Conservation (phyloP, 148 eudicot species). For the Polygonum aviculare region DNA sequence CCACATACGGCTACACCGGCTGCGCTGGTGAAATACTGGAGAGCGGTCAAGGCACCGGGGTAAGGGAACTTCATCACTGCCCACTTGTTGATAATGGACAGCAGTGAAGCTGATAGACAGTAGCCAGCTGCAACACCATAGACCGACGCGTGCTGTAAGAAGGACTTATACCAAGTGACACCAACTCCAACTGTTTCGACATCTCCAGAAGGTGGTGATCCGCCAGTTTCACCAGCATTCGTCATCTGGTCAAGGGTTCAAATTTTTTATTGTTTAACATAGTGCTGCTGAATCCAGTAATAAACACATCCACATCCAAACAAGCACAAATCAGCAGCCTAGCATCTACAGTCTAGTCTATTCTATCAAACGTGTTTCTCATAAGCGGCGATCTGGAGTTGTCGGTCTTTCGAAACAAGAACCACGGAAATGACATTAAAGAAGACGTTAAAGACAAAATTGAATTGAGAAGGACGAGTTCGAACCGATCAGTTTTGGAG, state of each 20-base stretch:
- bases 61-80: conserved; percentile 95
- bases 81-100: conserved; percentile 93
- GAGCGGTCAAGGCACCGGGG: conserved; percentile 86
- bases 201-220: conserved; percentile 21
- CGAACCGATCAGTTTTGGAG: too few species aligned
- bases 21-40: conserved; percentile 90
- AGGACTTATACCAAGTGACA: conserved; percentile 41
- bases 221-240: conserved; percentile 38
- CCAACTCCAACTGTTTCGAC: conserved; percentile 27
- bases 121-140: conserved; percentile 92
- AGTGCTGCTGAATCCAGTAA: neutral
- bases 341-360: neutral
- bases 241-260: conserved; percentile 38
- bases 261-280: neutral
- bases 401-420: too few species aligned
- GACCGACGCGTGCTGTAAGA: conserved; percentile 72
- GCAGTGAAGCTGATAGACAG: conserved; percentile 84
- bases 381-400: too few species aligned
- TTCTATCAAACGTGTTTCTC: neutral
- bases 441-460: too few species aligned
- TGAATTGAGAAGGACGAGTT: too few species aligned
- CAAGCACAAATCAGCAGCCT: neutral
- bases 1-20: conserved; percentile 67
- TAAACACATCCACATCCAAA: neutral
- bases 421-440: too few species aligned